phyloP scores from a whole-genome alignment of 345 rosid genomes.

The Populus euphratica region DNA sequence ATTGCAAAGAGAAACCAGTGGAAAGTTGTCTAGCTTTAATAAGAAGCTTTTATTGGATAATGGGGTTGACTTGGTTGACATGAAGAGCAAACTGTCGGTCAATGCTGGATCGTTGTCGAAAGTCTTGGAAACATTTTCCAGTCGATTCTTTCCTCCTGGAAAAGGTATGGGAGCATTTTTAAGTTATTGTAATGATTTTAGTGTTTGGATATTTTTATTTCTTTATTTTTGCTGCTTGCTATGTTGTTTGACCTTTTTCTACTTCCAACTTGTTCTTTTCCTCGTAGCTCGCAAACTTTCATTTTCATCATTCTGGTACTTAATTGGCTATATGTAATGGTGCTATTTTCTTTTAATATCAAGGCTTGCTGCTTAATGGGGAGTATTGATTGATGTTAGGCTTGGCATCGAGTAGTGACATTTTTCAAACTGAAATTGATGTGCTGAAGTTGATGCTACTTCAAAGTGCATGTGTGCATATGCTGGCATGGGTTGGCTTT shows the following conservation, averaged over 20 bases:
- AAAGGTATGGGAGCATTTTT: slow-evolving; percentile 41
- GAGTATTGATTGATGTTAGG: too few relatives aligned
- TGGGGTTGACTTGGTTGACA: slow-evolving; percentile 23
- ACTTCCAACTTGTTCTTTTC: not conserved
- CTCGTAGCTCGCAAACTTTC: not conserved
- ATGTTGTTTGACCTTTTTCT: not conserved
- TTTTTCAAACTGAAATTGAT: too few relatives aligned
- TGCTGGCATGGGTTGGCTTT: too few relatives aligned
- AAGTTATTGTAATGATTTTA: not conserved
- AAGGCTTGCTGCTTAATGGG: too few relatives aligned
- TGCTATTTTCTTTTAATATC: too few relatives aligned
- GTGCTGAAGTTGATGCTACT: too few relatives aligned
- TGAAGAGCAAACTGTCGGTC: slow-evolving; percentile 27
- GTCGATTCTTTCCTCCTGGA: slow-evolving; percentile 34
- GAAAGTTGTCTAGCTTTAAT: slow-evolving; percentile 39
- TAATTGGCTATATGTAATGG: not conserved
- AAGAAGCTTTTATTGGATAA: slow-evolving; percentile 31
- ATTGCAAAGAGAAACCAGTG: slow-evolving; percentile 48
- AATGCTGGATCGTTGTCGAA: slow-evolving; percentile 35
- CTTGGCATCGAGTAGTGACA: too few relatives aligned
- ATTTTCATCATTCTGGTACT: not conserved
- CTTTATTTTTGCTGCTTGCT: not conserved
- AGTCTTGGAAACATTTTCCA: slow-evolving; percentile 38
- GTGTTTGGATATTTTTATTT: not conserved
- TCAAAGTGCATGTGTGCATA: too few relatives aligned